Percentiles rank a stretch among this genome's conserved stretches.
phyloP scores from a whole-genome alignment of 257 asterid species.

The Gynochthodes officinalis region DNA sequence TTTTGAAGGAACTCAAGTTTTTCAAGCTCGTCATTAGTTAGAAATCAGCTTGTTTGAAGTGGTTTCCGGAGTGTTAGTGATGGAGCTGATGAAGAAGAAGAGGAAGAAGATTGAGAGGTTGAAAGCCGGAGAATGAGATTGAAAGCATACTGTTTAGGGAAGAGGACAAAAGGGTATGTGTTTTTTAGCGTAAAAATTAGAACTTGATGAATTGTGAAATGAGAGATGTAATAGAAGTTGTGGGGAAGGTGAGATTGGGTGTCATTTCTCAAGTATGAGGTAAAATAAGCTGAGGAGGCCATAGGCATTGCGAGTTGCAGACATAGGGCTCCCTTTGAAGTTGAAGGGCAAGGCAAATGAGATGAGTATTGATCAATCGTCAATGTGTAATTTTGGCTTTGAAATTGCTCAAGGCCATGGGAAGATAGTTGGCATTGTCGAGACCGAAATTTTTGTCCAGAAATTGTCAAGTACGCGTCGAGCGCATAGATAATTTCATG shows the following conservation, averaged over 20 bases:
- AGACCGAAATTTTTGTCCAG: no score
- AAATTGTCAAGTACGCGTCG: no score
- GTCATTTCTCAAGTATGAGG: conserved; percentile 32
- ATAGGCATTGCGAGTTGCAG: conserved; percentile 24
- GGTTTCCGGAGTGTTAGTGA: conserved; percentile 38
- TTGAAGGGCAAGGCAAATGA: conserved; percentile 4
- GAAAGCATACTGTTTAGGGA: conserved; percentile 31
- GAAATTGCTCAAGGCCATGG: no score
- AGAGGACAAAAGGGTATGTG: conserved; percentile 38
- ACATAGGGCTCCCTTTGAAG: neutral
- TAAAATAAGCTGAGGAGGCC: conserved; percentile 51
- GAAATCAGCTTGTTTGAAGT: conserved; percentile 49
- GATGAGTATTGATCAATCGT: neutral
- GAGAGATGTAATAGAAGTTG: conserved; percentile 31
- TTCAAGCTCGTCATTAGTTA: conserved; percentile 62
- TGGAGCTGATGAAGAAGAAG: conserved; percentile 30
- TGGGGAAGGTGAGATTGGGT: conserved; percentile 28
- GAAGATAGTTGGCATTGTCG: no score
- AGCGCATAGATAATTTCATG: no score
- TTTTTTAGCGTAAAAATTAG: conserved; percentile 40
- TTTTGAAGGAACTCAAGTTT: conserved; percentile 51
- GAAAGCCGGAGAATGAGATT: conserved; percentile 41
- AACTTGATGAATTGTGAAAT: conserved; percentile 21
- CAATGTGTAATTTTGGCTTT: no score
- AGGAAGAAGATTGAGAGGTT: conserved; percentile 50